A percentile compares a stretch with the other conserved stretches of the same genome.
These are phyloP conservation scores for Salix koriyanagi DNA, from an alignment of 345 rosid species.

Conservation along the genomic window DNA sequence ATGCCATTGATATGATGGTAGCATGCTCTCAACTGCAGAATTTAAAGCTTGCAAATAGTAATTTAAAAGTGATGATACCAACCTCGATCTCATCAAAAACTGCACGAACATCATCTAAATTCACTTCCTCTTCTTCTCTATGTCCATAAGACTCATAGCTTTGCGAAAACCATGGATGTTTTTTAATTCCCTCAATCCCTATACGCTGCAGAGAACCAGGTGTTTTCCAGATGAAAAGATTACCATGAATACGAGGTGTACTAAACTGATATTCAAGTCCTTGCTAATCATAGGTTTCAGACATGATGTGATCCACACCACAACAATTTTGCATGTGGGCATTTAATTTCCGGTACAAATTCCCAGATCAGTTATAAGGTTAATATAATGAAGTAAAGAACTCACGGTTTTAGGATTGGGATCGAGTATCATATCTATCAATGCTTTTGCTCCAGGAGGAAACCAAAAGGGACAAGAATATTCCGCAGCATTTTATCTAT, in stretches of 20 bases:
- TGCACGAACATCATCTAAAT: constrained; percentile 69
- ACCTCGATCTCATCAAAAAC: constrained; percentile 90
- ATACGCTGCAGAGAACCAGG: constrained; percentile 59
- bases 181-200: constrained; percentile 51
- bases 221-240: constrained; percentile 4
- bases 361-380: background rate
- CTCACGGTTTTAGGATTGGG: constrained; percentile 83
- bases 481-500: constrained; percentile 72
- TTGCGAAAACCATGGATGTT: constrained; percentile 63
- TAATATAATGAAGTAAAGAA: constrained; percentile 21
- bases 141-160: constrained; percentile 53
- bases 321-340: background rate
- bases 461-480: constrained; percentile 83
- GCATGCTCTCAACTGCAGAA: background rate
- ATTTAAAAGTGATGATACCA: constrained; percentile 15
- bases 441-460: constrained; percentile 57
- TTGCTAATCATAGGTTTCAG: background rate
- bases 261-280: background rate
- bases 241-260: background rate
- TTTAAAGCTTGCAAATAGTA: constrained; percentile 1
- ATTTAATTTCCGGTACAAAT: background rate
- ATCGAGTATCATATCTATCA: constrained; percentile 70
- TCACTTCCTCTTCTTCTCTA: constrained; percentile 54
- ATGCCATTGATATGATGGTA: background rate
- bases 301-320: background rate